phyloP scores from a whole-genome alignment of 2,329 filamentous ascomycete species.

The Pseudogymnoascus sp. region DNA sequence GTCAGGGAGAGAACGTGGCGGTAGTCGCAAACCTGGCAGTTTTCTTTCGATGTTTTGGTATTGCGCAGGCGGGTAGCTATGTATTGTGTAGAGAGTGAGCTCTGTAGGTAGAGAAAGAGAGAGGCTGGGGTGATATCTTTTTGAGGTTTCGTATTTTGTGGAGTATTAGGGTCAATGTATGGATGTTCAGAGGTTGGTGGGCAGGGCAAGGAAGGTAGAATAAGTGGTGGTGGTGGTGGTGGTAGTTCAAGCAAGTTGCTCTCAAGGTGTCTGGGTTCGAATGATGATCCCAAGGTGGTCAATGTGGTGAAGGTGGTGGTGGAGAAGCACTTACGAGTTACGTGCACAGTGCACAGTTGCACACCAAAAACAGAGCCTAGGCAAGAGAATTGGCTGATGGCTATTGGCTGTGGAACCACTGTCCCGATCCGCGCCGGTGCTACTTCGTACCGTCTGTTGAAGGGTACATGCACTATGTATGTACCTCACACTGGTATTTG shows the following conservation, averaged over 20 bases:
- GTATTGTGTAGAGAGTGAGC: not conserved
- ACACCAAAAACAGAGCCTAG: not conserved
- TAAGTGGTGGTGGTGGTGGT: not conserved
- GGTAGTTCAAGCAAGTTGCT: not conserved
- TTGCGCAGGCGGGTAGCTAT: not conserved
- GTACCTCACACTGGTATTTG: not conserved
- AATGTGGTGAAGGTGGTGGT: not conserved
- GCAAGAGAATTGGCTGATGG: not conserved
- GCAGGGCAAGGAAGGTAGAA: not conserved
- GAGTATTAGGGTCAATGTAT: slow-evolving; percentile 2
- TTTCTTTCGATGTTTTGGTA: not conserved
- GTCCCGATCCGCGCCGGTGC: slow-evolving; percentile 6
- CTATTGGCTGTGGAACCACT: not conserved
- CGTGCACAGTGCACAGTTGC: not conserved
- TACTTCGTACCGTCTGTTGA: not conserved
- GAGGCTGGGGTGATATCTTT: not conserved
- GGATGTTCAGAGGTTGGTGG: not conserved
- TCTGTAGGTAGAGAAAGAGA: not conserved
- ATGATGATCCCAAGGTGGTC: slow-evolving; percentile 6
- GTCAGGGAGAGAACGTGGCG: not conserved
- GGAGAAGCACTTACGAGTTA: not conserved
- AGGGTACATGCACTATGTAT: not conserved
- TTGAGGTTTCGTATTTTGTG: not conserved
- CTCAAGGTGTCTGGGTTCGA: slow-evolving; percentile 2
- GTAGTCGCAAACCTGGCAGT: not conserved